Conservation (phyloP, 352 stramenopile species). For the Globisporangium okanoganense region DNA sequence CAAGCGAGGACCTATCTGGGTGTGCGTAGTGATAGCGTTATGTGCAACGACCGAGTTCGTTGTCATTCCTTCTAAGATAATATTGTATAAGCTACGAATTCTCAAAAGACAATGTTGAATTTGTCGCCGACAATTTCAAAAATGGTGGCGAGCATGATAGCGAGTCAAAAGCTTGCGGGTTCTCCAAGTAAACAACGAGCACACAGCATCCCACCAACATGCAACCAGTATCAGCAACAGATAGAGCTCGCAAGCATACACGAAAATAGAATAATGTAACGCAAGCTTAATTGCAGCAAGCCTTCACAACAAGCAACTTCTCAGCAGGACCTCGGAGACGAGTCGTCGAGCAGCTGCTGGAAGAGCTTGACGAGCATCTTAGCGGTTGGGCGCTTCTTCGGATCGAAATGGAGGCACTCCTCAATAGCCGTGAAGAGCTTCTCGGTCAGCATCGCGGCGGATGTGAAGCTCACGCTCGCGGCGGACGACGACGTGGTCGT, state of each 20-base stretch:
- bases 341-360: conserved; percentile 36
- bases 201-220: no score
- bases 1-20: neutral
- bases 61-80: neutral
- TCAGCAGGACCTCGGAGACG: conserved; percentile 5
- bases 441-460: conserved; percentile 33
- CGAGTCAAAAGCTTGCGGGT: no score
- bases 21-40: neutral
- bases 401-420: conserved; percentile 56
- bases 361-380: conserved; percentile 52
- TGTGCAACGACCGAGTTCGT: neutral
- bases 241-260: no score
- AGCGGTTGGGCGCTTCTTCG: conserved; percentile 47
- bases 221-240: no score
- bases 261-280: no score
- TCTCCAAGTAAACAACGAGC: no score
- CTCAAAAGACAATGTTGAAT: neutral
- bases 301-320: no score
- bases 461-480: conserved; percentile 25
- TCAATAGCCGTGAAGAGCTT: conserved; percentile 44
- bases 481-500: conserved; percentile 33
- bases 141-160: neutral
- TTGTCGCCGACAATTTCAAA: neutral
- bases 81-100: neutral
- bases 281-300: no score